Evolutionary conservation across 352 stramenopile species (phyloP).

Genomic region (Pythium pyrilobum): DNA sequence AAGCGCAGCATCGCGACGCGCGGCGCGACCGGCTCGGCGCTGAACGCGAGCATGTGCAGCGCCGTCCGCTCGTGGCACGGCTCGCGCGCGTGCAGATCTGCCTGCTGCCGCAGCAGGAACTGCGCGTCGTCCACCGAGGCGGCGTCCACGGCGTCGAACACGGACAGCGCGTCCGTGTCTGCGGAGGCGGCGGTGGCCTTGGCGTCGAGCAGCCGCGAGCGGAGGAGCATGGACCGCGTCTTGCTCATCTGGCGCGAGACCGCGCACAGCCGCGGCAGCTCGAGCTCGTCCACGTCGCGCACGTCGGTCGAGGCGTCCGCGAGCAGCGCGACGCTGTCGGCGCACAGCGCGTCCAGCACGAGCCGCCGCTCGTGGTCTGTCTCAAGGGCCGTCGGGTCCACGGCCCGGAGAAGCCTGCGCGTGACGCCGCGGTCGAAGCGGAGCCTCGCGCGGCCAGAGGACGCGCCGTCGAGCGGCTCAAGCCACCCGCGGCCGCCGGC

Average conservation of each 20-base stretch:
- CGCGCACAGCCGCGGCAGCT: conserved; percentile 34
- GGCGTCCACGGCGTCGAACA: conserved; percentile 52
- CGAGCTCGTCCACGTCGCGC: conserved; percentile 46
- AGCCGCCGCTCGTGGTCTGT: too few species aligned
- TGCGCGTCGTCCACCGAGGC: conserved; percentile 49
- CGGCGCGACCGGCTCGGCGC: conserved; percentile 31
- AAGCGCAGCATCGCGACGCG: conserved; percentile 52
- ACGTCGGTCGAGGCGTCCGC: conserved; percentile 14
- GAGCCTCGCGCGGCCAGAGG: conserved; percentile 7
- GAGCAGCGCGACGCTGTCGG: too few species aligned
- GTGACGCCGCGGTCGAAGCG: conserved; percentile 41
- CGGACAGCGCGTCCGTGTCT: conserved; percentile 15
- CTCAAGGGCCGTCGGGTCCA: conserved; percentile 19
- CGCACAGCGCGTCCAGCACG: conserved; percentile 30
- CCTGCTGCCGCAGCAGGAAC: conserved; percentile 43
- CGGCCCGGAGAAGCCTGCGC: conserved; percentile 34
- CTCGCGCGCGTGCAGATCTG: conserved; percentile 34
- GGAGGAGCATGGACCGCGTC: conserved; percentile 39
- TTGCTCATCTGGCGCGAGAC: conserved; percentile 41
- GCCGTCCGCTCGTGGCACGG: conserved; percentile 36
- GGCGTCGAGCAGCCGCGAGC: conserved; percentile 26
- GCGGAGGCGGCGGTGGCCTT: not conserved
- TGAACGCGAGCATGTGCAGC: conserved; percentile 58
- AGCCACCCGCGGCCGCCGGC: conserved; percentile 37
- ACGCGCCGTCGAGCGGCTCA: not conserved